Evolutionary conservation across 257 asterid species (phyloP).

Genomic region (Buddleja alternifolia): DNA sequence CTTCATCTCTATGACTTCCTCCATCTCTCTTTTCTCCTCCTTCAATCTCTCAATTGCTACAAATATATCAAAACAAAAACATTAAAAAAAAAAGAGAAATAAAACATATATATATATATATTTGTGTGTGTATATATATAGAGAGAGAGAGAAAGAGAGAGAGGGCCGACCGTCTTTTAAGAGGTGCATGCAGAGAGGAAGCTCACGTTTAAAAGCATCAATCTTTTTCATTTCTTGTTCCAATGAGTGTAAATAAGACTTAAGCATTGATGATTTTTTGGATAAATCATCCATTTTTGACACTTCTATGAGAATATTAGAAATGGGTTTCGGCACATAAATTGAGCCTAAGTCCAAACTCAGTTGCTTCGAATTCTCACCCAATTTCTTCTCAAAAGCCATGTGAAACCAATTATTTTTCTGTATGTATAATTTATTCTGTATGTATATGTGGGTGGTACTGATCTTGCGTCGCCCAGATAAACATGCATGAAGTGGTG

Average conservation of each 20-base stretch:
- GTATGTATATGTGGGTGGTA: background rate
- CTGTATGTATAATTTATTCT: background rate
- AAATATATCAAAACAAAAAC: slow-evolving; percentile 2
- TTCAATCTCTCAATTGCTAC: slow-evolving; percentile 57
- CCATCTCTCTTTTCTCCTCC: slow-evolving; percentile 41
- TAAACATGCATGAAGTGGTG: slow-evolving; percentile 30
- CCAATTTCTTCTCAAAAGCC: slow-evolving; percentile 27
- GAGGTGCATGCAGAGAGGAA: slow-evolving; percentile 49
- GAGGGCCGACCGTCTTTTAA: slow-evolving; percentile 33
- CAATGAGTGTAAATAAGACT: slow-evolving; percentile 22
- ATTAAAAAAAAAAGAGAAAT: background rate
- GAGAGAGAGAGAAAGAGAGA: slow-evolving; percentile 11
- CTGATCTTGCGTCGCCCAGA: slow-evolving; percentile 16
- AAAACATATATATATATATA: background rate
- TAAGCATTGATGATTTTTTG: slow-evolving; percentile 28
- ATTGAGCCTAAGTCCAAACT: slow-evolving; percentile 35
- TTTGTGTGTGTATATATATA: background rate
- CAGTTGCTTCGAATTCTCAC: slow-evolving; percentile 39
- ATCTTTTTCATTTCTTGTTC: slow-evolving; percentile 45
- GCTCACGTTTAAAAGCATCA: slow-evolving; percentile 42
- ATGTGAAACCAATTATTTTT: background rate
- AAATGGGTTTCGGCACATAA: slow-evolving; percentile 35
- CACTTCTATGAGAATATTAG: slow-evolving; percentile 41
- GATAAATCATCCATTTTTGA: slow-evolving; percentile 30
- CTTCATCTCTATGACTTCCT: slow-evolving; percentile 34